These are phyloP conservation scores for Penicillium sp. DNA, from an alignment of 2,329 filamentous ascomycete genomes.

Conservation along the genomic window DNA sequence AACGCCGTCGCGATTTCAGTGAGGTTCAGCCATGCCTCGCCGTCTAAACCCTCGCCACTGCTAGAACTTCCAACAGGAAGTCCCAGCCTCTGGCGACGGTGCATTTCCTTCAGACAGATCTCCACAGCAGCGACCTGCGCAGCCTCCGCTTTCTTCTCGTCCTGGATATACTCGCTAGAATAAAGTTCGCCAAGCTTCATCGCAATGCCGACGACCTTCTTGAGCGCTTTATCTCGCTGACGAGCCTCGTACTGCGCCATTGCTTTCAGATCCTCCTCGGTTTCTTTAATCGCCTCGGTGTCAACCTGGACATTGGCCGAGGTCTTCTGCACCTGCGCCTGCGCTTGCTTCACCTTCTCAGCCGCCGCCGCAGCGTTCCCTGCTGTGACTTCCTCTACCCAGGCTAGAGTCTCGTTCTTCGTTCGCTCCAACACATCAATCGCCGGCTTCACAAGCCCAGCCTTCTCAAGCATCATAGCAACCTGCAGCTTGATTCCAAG, in stretches of 20 bases:
- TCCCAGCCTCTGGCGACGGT: slow-evolving; percentile 64
- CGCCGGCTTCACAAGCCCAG: slow-evolving; percentile 66
- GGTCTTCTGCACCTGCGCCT: slow-evolving; percentile 21
- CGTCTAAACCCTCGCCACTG: slow-evolving; percentile 26
- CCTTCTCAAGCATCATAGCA: slow-evolving; percentile 74
- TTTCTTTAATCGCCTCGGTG: slow-evolving; percentile 23
- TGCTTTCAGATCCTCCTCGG: slow-evolving; percentile 24
- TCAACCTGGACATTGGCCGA: slow-evolving; percentile 21
- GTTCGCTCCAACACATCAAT: slow-evolving; percentile 77
- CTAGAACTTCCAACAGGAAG: slow-evolving; percentile 60
- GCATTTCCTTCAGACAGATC: slow-evolving; percentile 70
- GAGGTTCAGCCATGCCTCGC: slow-evolving; percentile 38
- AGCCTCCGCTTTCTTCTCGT: slow-evolving; percentile 72
- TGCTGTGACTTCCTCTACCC: slow-evolving; percentile 31
- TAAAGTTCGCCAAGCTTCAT: slow-evolving; percentile 86
- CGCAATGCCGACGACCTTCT: slow-evolving; percentile 70
- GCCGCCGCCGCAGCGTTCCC: slow-evolving; percentile 16
- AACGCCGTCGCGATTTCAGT: slow-evolving; percentile 37
- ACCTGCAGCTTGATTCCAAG: slow-evolving; percentile 84
- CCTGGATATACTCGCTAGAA: slow-evolving; percentile 69
- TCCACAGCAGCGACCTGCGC: slow-evolving; percentile 78
- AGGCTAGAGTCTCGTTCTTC: slow-evolving; percentile 61
- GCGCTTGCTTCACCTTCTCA: slow-evolving; percentile 13
- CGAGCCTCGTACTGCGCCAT: slow-evolving; percentile 32
- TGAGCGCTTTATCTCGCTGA: slow-evolving; percentile 64